Conservation (phyloP, 495 filamentous ascomycete species). For the Hypoxylon fragiforme region DNA sequence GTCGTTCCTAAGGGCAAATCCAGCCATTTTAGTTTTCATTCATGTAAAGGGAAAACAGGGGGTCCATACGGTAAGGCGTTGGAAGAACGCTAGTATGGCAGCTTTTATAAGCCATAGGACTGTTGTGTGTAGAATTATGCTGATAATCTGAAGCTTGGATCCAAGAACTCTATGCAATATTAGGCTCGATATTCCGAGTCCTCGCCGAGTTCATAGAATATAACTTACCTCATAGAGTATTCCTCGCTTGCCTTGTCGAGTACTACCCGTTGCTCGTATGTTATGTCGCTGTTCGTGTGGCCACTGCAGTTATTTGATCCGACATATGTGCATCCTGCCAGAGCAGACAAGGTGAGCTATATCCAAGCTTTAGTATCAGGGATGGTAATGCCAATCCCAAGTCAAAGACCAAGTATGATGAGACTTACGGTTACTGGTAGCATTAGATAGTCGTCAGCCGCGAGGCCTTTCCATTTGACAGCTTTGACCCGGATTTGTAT, state of each 20-base stretch:
- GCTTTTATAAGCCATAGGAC: conserved; percentile 62
- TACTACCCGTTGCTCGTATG: conserved; percentile 47
- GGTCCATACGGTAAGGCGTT: conserved; percentile 59
- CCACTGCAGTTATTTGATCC: conserved; percentile 28
- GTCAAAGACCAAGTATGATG: neutral
- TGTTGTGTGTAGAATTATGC: conserved; percentile 59
- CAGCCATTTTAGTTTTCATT: neutral
- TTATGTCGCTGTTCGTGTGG: conserved; percentile 64
- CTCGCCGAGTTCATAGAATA: neutral
- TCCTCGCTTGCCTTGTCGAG: conserved; percentile 54
- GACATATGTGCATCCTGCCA: conserved; percentile 7
- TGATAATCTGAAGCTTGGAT: conserved; percentile 60
- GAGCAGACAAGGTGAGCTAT: conserved; percentile 23
- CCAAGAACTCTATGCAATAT: conserved; percentile 42
- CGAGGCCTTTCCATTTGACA: conserved; percentile 54
- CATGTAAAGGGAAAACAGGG: too few species aligned
- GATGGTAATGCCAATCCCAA: neutral
- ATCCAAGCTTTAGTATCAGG: neutral
- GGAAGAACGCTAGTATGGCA: conserved; percentile 62
- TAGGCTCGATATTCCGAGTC: neutral
- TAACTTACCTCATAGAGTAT: conserved; percentile 44
- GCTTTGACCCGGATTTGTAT: conserved; percentile 51
- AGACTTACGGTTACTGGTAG: conserved; percentile 54
- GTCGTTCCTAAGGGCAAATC: conserved; percentile 41
- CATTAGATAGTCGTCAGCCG: conserved; percentile 64